Evolutionary conservation across 495 filamentous ascomycete species (phyloP).

Genomic region (Jackrogersella multiformis): DNA sequence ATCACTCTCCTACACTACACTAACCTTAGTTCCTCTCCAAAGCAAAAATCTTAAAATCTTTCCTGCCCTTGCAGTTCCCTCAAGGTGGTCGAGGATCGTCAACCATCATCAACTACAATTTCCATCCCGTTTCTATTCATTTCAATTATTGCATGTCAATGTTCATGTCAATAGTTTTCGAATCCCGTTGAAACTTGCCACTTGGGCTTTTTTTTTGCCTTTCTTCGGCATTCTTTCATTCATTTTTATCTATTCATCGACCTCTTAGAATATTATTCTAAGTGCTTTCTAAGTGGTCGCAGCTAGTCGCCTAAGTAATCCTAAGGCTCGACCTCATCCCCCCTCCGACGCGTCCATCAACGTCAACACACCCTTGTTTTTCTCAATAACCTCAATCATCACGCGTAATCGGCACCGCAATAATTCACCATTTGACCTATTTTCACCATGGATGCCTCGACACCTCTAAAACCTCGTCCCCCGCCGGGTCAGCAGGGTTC

Average conservation of each 20-base stretch:
- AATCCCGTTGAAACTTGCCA: constrained; percentile 19
- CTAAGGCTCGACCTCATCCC: constrained; percentile 15
- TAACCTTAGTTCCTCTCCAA: constrained; percentile 17
- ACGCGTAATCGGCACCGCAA: constrained; percentile 26
- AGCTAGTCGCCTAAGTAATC: constrained; percentile 21
- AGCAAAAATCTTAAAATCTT: constrained; percentile 29
- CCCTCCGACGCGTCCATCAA: constrained; percentile 37
- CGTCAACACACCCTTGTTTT: constrained; percentile 2
- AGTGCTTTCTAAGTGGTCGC: constrained; percentile 27
- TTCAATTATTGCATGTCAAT: constrained; percentile 33
- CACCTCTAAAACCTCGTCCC: constrained; percentile 45
- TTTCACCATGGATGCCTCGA: constrained; percentile 40
- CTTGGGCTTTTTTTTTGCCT: constrained; percentile 25
- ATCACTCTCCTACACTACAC: constrained; percentile 37
- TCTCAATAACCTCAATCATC: constrained; percentile 9
- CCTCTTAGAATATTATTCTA: not conserved
- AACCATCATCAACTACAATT: constrained; percentile 20
- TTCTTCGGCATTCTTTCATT: constrained; percentile 22
- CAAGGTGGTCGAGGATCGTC: constrained; percentile 43
- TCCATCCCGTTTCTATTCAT: constrained; percentile 5
- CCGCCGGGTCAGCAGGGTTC: constrained; percentile 45
- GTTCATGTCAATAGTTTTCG: constrained; percentile 18
- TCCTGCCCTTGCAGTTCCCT: constrained; percentile 29
- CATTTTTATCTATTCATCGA: constrained; percentile 11
- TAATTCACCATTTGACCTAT: not conserved